Evolutionary conservation across 176 grass and related monocot species (phyloP), one percentile per base, ranked within the genome.

Genomic region (Cenchrus purpureus): DNA sequence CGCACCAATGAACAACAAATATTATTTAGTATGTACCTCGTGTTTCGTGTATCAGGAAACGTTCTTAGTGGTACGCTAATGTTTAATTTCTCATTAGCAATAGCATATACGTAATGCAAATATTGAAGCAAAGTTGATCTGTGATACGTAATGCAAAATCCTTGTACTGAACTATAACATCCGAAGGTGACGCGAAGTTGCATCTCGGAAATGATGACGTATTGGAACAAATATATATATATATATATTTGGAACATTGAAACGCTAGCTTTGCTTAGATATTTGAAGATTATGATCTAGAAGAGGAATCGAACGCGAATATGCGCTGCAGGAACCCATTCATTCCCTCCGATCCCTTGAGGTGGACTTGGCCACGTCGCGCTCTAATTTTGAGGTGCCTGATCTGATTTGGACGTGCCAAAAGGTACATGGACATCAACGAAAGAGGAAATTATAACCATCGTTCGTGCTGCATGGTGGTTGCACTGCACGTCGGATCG

Each of bases 241-340:
- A 25, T 25, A 25, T 25, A 25, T 25, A 25, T 25, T 40, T 40
- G 37, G 37, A 40, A 2, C 37, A 40, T 40, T 40, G 53, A 68
- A 70, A 28, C 49, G 57, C 42, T 11, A 16, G 37, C 34, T 46
- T 15, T 48, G 13, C 48, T 2, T 51, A 16, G 3, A 79, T 65
- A 14, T 68, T 60, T 46, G 20, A 7, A 25, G 44, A 3, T n/a
- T 11, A 25, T 25, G 25, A 16, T 54, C 58, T 8, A 54, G 57
- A 80, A 45, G 67, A 55, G 58, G 76, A 31, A 80, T 86, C 57
- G 20, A 43, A 64, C 8, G 44, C 52, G 57, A 80, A 86, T 73
- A 80, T 80, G 68, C 77, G 66, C 45, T n/a, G 22, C 49, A 28
- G 65, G 56, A 28, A 80, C 31, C 76, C 50, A 52, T 12, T 2